Conservation (phyloP, 2,329 filamentous ascomycete species). For the Aspergillus texensis region DNA sequence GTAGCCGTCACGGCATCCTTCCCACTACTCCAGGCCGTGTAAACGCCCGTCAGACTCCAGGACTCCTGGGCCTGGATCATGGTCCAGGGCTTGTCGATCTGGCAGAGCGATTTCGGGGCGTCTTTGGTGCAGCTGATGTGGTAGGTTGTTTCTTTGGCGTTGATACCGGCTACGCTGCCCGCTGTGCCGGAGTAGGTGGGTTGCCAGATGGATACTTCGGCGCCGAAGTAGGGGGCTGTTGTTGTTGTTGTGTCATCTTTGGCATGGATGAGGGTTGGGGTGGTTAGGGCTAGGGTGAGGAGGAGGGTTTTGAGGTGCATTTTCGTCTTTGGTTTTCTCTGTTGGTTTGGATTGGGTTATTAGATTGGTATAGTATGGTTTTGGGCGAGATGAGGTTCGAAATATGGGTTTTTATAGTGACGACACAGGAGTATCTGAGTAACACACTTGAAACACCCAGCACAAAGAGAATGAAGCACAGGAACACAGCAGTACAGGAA, state of each 20-base stretch:
- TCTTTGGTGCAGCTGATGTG: conserved; percentile 23
- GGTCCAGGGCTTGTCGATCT: conserved; percentile 23
- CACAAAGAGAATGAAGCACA: no score
- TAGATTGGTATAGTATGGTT: no score
- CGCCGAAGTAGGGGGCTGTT: conserved; percentile 16
- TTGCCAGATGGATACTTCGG: conserved; percentile 5
- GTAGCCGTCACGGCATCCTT: conserved; percentile 25
- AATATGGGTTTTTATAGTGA: no score
- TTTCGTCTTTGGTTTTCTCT: no score
- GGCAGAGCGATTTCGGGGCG: conserved; percentile 27
- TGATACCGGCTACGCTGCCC: conserved; percentile 26
- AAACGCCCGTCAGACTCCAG: conserved; percentile 21
- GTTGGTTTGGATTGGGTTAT: neutral
- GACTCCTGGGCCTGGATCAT: conserved; percentile 28
- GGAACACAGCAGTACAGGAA: no score
- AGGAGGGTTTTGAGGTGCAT: conserved; percentile 8
- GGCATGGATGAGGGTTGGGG: neutral
- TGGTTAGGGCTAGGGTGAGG: neutral
- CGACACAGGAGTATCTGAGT: no score
- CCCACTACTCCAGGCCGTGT: conserved; percentile 19
- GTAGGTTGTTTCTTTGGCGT: conserved; percentile 27
- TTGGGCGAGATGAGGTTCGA: no score
- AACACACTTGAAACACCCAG: no score
- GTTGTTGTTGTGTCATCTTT: conserved; percentile 15
- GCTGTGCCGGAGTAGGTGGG: conserved; percentile 21